Evolutionary conservation across 768 basidiomycete genomes (phyloP).

Genomic region (Leccinum disarticulatum): DNA sequence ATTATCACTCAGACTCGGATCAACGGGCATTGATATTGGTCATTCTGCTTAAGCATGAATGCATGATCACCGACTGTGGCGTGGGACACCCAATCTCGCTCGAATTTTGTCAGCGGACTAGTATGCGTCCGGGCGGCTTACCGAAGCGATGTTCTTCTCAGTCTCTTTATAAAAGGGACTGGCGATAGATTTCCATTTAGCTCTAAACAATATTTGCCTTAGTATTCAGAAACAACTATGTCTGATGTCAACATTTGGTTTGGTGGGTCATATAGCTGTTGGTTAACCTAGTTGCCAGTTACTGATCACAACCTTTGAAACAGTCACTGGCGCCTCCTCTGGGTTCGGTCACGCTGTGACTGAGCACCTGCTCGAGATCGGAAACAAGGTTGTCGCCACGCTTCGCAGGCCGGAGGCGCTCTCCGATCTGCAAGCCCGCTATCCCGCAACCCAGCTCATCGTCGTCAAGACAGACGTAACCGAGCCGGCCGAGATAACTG

Average conservation of each 20-base stretch:
- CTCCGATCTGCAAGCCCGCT: slow-evolving; percentile 24
- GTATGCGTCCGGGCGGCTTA: neutral
- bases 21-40: neutral
- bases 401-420: slow-evolving; percentile 39
- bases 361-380: slow-evolving; percentile 28
- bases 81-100: neutral
- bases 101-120: neutral
- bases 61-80: neutral
- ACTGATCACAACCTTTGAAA: neutral
- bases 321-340: slow-evolving; percentile 29
- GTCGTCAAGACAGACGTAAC: slow-evolving; percentile 36
- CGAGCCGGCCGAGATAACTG: slow-evolving; percentile 17
- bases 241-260: slow-evolving; percentile 22
- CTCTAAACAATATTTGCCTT: neutral
- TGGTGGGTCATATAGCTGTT: slow-evolving; percentile 1
- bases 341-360: slow-evolving; percentile 37
- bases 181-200: neutral
- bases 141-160: neutral
- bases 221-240: slow-evolving; percentile 4
- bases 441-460: slow-evolving; percentile 28
- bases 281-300: neutral
- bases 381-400: slow-evolving; percentile 43
- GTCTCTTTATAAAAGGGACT: neutral
- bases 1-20: neutral
- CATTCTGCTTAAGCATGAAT: no score